These are phyloP conservation scores for Tremella mesenterica DNA, from an alignment of 768 basidiomycete species.

Conservation along the genomic window DNA sequence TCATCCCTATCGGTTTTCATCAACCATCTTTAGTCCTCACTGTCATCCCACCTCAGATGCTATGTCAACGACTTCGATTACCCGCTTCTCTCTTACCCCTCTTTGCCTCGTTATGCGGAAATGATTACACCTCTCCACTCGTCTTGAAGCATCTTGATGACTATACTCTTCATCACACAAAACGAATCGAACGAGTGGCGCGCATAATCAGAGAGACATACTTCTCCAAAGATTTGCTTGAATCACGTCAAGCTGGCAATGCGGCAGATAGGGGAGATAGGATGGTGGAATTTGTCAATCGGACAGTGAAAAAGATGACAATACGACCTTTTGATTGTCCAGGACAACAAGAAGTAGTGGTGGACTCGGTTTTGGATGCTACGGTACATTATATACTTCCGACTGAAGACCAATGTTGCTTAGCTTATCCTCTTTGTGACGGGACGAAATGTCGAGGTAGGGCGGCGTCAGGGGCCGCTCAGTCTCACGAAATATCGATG, in stretches of 20 bases:
- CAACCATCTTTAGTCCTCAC: conserved; percentile 30
- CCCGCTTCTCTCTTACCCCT: conserved; percentile 36
- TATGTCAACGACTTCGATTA: conserved; percentile 32
- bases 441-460: conserved; percentile 10
- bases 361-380: conserved; percentile 37
- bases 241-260: neutral
- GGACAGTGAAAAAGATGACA: conserved; percentile 26
- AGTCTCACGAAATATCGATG: neutral
- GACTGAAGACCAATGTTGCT: conserved; percentile 18
- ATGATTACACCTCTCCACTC: conserved; percentile 34
- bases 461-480: conserved; percentile 11
- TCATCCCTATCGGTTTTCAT: conserved; percentile 12
- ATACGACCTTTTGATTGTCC: conserved; percentile 26
- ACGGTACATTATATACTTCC: conserved; percentile 41
- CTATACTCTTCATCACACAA: conserved; percentile 5
- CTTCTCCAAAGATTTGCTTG: no score
- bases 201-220: conserved; percentile 34
- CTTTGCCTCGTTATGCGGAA: conserved; percentile 38
- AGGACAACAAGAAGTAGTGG: conserved; percentile 20
- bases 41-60: conserved; percentile 20
- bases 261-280: conserved; percentile 32
- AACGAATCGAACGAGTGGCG: conserved; percentile 39
- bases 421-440: conserved; percentile 29
- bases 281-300: conserved; percentile 31
- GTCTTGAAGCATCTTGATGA: conserved; percentile 30